Evolutionary conservation across 2,329 filamentous ascomycete species (phyloP), one percentile per base, ranked within the genome.

Genomic region (Leptosphaerulina australis): DNA sequence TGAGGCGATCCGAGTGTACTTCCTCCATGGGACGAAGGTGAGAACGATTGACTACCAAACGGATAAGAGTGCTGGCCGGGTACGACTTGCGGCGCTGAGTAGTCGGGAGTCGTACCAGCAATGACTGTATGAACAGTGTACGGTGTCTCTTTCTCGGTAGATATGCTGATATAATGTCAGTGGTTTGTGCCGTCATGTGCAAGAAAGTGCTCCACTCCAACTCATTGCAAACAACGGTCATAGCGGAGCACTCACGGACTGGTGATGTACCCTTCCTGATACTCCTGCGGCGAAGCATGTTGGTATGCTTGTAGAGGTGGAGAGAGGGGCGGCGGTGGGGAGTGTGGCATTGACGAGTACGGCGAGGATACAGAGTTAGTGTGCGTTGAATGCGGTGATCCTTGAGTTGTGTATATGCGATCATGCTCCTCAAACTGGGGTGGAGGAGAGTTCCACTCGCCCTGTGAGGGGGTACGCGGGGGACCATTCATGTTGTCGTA

Each of bases 81-180:
- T 21, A 64, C 60, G 3, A 64, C 60, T 50, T 66, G 49, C 15
- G 58, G 63, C 17, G 55, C 58, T 7, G 62, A 64, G 22, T 59
- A 66, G 26, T 64, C 63, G 3, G 60, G 61, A 5, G 62, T 63
- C 2, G 57, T 50, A 34, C 28, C 15, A 14, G 41, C 48, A 4
- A 48, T 50, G 21, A 14, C 47, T 40, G 28, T 50, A 17, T 54
- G 38, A 35, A 53, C 53, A 8, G 49, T 35, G 35, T 58, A 58
- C 8, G 59, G 59, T 10, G 55, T 53, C 37, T 64, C 56, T 34
- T 64, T 66, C 30, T 62, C 59, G 1, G 55, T 63, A 1, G 59
- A 61, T 15, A 59, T 51, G 21, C 62, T 64, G 20, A 22, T 24
- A 5, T 2, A 44, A n/a, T 4, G 33, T 60, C 31, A 62, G 59